These are phyloP conservation scores for Mychonastes homosphaera DNA, from an alignment of 139 green algal genomes.

Conservation along the genomic window DNA sequence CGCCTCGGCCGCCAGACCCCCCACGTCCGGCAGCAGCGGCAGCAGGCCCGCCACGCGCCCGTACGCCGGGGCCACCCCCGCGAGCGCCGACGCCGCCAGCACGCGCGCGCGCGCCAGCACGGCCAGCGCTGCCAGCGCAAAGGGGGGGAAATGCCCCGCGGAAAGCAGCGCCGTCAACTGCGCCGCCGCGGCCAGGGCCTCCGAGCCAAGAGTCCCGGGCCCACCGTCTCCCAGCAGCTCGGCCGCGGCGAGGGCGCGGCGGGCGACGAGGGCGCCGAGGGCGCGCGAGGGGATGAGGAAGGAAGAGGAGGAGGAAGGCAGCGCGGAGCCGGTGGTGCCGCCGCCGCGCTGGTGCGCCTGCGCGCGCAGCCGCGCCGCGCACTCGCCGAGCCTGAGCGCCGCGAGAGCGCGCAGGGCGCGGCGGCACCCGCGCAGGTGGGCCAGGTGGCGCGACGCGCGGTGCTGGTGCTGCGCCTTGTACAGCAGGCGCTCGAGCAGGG, in stretches of 20 bases:
- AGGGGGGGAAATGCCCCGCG: constrained; percentile 59
- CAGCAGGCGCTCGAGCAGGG: constrained; percentile 43
- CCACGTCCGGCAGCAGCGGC: constrained; percentile 25
- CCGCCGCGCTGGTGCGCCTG: not conserved
- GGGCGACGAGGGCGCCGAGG: constrained; percentile 18
- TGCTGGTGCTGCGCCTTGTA: constrained; percentile 68
- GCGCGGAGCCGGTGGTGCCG: too few relatives aligned
- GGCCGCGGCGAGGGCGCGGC: constrained; percentile 19
- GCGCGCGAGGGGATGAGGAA: constrained; percentile 3
- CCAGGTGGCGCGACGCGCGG: constrained; percentile 27
- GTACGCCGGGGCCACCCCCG: constrained; percentile 25
- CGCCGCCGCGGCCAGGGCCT: constrained; percentile 14
- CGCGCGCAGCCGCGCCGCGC: not conserved
- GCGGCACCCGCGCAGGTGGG: constrained; percentile 20
- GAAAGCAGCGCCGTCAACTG: constrained; percentile 45
- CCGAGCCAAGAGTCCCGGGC: too few relatives aligned
- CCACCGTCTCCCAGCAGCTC: constrained; percentile 19
- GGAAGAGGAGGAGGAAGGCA: too few relatives aligned
- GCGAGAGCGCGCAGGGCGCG: not conserved
- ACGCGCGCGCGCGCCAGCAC: constrained; percentile 41
- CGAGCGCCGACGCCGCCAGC: not conserved
- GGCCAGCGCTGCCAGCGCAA: constrained; percentile 33
- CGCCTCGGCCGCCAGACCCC: too few relatives aligned
- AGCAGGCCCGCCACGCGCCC: constrained; percentile 30
- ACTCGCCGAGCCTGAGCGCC: not conserved